phyloP scores from a whole-genome alignment of 2,329 filamentous ascomycete species.

The Verticillium nubilum region DNA sequence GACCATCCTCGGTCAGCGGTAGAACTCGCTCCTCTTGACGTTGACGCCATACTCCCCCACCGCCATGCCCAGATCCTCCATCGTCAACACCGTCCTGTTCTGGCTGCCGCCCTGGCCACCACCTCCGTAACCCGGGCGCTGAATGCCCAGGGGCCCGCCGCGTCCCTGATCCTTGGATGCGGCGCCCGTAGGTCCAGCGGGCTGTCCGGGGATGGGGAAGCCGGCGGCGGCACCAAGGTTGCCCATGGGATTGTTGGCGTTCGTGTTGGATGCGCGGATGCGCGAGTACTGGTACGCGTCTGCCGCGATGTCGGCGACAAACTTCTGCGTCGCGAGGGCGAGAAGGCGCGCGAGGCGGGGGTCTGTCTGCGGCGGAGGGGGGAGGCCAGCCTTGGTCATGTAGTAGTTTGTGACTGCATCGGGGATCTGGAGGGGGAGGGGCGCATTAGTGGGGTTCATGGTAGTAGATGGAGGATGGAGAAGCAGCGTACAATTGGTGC shows the following conservation, averaged over 20 bases:
- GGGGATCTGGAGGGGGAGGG: slow-evolving; percentile 61
- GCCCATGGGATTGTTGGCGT: slow-evolving; percentile 86
- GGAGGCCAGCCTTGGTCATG: slow-evolving; percentile 90
- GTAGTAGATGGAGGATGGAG: background rate
- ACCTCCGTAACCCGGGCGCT: slow-evolving; percentile 76
- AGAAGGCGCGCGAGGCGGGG: slow-evolving; percentile 87
- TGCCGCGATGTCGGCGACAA: slow-evolving; percentile 94
- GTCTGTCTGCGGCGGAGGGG: slow-evolving; percentile 85
- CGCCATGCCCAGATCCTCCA: slow-evolving; percentile 98
- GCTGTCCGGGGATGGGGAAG: slow-evolving; percentile 59
- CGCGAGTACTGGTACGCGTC: slow-evolving; percentile 97
- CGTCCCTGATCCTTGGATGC: slow-evolving; percentile 53
- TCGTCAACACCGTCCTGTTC: slow-evolving; percentile 90
- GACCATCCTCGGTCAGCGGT: slow-evolving; percentile 49
- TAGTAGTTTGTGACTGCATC: slow-evolving; percentile 98
- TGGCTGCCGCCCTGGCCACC: slow-evolving; percentile 84
- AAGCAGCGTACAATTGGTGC: slow-evolving; percentile 75
- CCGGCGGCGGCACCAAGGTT: slow-evolving; percentile 72
- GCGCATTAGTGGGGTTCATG: background rate
- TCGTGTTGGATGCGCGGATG: slow-evolving; percentile 84
- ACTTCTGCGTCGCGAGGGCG: slow-evolving; percentile 97
- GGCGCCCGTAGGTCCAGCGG: slow-evolving; percentile 47
- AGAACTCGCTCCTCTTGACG: slow-evolving; percentile 96
- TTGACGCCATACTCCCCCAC: slow-evolving; percentile 97
- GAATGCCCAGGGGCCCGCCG: slow-evolving; percentile 61